Percentiles rank a stretch among this genome's conserved stretches.
phyloP scores from a whole-genome alignment of 495 filamentous ascomycete species.

The Cryomyces antarcticus region DNA sequence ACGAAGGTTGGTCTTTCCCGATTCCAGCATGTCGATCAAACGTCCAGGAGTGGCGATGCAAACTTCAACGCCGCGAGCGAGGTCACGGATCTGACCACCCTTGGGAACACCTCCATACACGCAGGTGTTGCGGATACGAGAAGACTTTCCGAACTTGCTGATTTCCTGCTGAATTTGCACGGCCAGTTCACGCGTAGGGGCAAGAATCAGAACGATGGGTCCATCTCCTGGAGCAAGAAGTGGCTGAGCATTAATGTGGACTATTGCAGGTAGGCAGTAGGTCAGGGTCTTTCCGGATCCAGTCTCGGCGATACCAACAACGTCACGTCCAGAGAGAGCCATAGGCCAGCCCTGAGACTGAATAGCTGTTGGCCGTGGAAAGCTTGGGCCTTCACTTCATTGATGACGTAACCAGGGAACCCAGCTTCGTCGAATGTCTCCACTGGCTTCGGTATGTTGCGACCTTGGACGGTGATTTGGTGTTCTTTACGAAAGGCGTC shows the following conservation, averaged over 20 bases:
- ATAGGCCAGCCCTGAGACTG: constrained; percentile 99
- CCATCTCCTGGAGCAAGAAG: constrained; percentile 93
- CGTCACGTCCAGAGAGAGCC: constrained; percentile 93
- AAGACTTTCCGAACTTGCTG: constrained; percentile 93
- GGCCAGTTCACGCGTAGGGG: constrained; percentile 89
- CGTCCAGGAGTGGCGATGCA: constrained; percentile 94
- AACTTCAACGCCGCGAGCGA: constrained; percentile 70
- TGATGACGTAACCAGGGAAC: constrained; percentile 91
- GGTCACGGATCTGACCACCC: constrained; percentile 85
- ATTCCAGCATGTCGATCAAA: constrained; percentile 95
- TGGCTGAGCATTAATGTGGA: constrained; percentile 98
- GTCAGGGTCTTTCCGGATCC: constrained; percentile 97
- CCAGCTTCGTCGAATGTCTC: constrained; percentile 94
- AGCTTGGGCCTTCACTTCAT: constrained; percentile 94
- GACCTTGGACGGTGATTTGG: constrained; percentile 58
- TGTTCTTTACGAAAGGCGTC: constrained; percentile 68
- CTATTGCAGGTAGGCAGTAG: constrained; percentile 95
- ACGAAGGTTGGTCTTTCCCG: constrained; percentile 91
- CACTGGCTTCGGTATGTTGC: constrained; percentile 72
- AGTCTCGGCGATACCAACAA: constrained; percentile 98
- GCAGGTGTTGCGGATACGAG: constrained; percentile 94
- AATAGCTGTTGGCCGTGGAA: constrained; percentile 77
- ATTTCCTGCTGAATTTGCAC: constrained; percentile 95
- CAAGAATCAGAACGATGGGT: constrained; percentile 86
- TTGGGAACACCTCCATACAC: constrained; percentile 98